Conservation (phyloP, 345 rosid genomes). For the Dimocarpus longan region DNA sequence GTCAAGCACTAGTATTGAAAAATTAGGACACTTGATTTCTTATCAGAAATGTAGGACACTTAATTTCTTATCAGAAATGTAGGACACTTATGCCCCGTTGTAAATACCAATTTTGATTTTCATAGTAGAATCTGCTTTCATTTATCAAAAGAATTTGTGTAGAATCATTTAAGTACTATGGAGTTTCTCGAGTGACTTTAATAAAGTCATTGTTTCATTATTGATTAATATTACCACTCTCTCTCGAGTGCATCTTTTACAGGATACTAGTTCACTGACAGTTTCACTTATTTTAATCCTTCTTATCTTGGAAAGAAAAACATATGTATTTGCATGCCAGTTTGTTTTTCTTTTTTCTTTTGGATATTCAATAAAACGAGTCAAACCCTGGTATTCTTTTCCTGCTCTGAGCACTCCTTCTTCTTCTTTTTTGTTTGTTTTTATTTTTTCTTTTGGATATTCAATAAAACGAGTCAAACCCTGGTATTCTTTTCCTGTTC, state of each 20-base stretch:
- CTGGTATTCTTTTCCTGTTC: no score
- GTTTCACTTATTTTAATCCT: neutral
- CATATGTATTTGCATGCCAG: no score
- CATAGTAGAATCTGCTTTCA: neutral
- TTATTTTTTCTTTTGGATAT: neutral
- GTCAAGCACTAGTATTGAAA: neutral
- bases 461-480: no score
- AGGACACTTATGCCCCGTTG: neutral
- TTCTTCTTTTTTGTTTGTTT: no score
- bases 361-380: no score
- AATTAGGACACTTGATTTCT: neutral
- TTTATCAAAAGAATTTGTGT: no score
- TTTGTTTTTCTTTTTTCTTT: no score
- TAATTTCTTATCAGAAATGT: neutral
- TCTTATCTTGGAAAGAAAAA: neutral
- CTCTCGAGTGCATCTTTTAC: neutral
- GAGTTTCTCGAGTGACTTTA: neutral
- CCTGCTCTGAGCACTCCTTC: no score
- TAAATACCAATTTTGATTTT: neutral
- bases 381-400: no score
- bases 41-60: neutral
- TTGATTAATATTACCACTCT: neutral
- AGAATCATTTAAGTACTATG: neutral
- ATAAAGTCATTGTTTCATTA: neutral
- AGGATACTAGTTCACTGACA: neutral